A percentile compares a stretch with the other conserved stretches of the same genome.
Evolutionary conservation across 1,284 basidiomycete genomes (phyloP).

Genomic region (Ceratorhiza oryzae-sativae): DNA sequence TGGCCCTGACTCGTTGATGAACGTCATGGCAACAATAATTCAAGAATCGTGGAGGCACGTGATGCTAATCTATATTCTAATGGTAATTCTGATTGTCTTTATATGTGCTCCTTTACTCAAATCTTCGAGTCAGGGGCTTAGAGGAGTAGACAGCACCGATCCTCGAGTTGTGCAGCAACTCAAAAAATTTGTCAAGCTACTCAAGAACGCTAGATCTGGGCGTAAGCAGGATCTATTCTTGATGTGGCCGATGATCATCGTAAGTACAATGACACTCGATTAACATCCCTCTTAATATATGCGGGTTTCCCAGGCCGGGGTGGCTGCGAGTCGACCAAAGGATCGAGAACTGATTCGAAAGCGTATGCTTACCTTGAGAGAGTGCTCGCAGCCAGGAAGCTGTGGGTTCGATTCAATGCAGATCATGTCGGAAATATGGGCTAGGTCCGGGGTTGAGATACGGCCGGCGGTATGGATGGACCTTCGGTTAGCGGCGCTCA

Average conservation of each 20-base stretch:
- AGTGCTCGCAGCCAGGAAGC: conserved; percentile 14
- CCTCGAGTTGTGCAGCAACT: not conserved
- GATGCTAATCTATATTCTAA: conserved; percentile 10
- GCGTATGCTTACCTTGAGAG: not conserved
- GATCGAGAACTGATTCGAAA: conserved; percentile 6
- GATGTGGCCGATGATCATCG: conserved; percentile 5
- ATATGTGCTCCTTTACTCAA: too few relatives aligned
- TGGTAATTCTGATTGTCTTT: not conserved
- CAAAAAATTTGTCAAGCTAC: conserved; percentile 10
- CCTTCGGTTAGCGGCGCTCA: not conserved
- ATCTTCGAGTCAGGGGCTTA: not conserved
- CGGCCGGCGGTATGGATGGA: not conserved
- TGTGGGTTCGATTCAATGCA: not conserved
- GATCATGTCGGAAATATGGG: conserved; percentile 18
- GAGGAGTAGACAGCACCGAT: not conserved
- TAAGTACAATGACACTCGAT: not conserved
- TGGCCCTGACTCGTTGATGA: not conserved
- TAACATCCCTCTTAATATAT: not conserved
- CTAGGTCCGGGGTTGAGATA: not conserved
- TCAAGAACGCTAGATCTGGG: not conserved
- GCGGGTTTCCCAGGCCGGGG: not conserved
- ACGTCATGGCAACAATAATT: not conserved
- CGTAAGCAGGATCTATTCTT: conserved; percentile 23
- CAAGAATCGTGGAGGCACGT: conserved; percentile 32
- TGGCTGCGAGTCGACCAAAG: not conserved